These are phyloP conservation scores for Inonotus hispidus DNA, from an alignment of 1,284 basidiomycete genomes.

Conservation along the genomic window DNA sequence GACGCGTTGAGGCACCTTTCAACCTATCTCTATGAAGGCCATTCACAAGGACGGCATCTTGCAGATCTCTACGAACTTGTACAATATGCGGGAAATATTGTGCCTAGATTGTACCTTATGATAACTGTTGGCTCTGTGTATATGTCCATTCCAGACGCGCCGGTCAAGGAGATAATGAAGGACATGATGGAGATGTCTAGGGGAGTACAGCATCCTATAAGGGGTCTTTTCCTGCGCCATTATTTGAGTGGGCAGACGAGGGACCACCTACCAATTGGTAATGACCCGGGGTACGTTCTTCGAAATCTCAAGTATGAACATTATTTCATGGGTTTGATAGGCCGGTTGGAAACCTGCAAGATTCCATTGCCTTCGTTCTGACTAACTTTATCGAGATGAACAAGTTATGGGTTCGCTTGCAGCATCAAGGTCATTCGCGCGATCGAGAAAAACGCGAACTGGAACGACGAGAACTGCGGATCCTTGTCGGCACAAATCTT, in stretches of 20 bases:
- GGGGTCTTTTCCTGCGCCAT: conserved; percentile 89
- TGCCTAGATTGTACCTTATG: conserved; percentile 94
- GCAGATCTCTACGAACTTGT: conserved; percentile 97
- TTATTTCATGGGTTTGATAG: conserved; percentile 35
- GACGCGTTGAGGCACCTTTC: conserved; percentile 90
- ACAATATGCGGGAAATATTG: conserved; percentile 93
- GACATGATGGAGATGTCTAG: conserved; percentile 99
- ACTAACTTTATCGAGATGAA: conserved; percentile 99
- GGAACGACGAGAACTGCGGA: conserved; percentile 88
- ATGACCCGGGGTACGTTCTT: conserved; percentile 67
- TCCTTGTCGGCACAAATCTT: conserved; percentile 93
- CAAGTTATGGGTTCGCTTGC: conserved; percentile 95
- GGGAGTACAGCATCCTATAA: conserved; percentile 89
- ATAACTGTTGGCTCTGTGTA: conserved; percentile 97
- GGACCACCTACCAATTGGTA: conserved; percentile 86
- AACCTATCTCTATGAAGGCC: conserved; percentile 92
- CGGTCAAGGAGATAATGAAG: conserved; percentile 98
- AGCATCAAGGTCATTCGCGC: conserved; percentile 92
- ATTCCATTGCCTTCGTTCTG: conserved; percentile 90
- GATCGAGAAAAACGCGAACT: conserved; percentile 94
- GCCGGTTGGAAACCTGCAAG: conserved; percentile 81
- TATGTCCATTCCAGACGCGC: conserved; percentile 93
- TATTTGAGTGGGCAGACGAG: conserved; percentile 94
- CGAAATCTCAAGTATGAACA: background rate
- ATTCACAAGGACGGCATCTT: conserved; percentile 81